phyloP scores from a whole-genome alignment of 345 rosid genomes.

The Ceriops decandra region DNA sequence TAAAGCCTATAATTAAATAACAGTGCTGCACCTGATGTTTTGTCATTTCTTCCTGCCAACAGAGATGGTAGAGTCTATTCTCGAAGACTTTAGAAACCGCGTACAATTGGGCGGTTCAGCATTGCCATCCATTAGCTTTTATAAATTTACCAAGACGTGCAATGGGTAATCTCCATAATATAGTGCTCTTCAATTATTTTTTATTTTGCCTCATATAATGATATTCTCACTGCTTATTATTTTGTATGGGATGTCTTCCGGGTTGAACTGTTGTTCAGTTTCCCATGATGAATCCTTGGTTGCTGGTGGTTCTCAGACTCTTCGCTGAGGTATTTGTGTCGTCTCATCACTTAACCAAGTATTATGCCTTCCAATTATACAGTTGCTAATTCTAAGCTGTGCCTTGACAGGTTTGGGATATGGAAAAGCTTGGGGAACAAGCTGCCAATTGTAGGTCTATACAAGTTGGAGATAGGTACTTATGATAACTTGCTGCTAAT shows the following conservation, averaged over 20 bases:
- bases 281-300: slow-evolving; percentile 97
- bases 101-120: slow-evolving; percentile 78
- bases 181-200: background rate
- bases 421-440: slow-evolving; percentile 35
- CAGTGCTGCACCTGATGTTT: background rate
- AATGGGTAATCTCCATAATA: slow-evolving; percentile 55
- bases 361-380: slow-evolving; percentile 6
- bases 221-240: slow-evolving; percentile 11
- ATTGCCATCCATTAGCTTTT: slow-evolving; percentile 90
- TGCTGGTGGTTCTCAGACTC: slow-evolving; percentile 98
- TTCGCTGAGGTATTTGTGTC: slow-evolving; percentile 61
- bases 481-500: too few species aligned
- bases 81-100: slow-evolving; percentile 90
- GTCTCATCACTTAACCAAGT: slow-evolving; percentile 2
- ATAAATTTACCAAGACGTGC: slow-evolving; percentile 83
- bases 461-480: too few species aligned
- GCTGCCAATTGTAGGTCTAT: too few species aligned
- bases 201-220: background rate
- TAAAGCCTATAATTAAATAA: background rate
- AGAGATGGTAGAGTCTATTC: slow-evolving; percentile 84
- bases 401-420: slow-evolving; percentile 80
- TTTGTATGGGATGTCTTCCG: slow-evolving; percentile 20
- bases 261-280: slow-evolving; percentile 82
- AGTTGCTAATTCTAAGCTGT: slow-evolving; percentile 24
- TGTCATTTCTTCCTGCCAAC: slow-evolving; percentile 49